Evolutionary conservation across 495 filamentous ascomycete species (phyloP), one percentile per base, ranked within the genome.

Genomic region (Penicillium ucsense): DNA sequence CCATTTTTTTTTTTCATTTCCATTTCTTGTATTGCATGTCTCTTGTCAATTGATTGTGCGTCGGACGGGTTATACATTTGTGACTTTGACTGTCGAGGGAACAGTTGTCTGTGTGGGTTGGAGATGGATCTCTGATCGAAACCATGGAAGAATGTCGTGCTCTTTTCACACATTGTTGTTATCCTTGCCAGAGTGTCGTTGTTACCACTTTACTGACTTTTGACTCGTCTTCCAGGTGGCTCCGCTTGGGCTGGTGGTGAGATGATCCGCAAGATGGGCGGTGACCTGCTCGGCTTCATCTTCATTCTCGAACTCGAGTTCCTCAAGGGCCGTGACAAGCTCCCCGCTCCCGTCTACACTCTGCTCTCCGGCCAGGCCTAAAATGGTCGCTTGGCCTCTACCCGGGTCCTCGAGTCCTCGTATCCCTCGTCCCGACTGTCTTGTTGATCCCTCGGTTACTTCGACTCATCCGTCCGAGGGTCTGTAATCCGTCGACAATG

Each of bases 241-340:
- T 95, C 88, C 53, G 92, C 92, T 38, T 81, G 79, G 46, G 92
- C 92, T 43, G 90, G 88, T 3, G 92, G 88, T 31, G 70, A 83
- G 45, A 80, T 99, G 48, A 87, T 97, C 55, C 75, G 82, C 70
- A 79, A 89, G 65, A 78, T 92, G 49, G 87, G 88, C 43, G 92
- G 88, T n/a, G 74, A 77, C 35, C 69, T 96, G 32, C 71, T 95
- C 35, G 89, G 86, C 50, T 97, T 89, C 66, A 70, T 95, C 49
- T 97, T 99, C 74, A 82, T 99, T 56, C 82, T 99, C 60, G 94
- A 99, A 68, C 84, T 99, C 49, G 86, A 89, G 56, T 91, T 94
- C 72, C 79, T 99, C 41, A 85, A 96, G 58, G 92, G 92, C 45
- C 79, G 89, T 49, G 85, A 86, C 40, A 91, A 92, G 76, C 82